A percentile compares a stretch with the other conserved stretches of the same genome.
phyloP scores from a whole-genome alignment of 1,284 basidiomycete species.

The Trichosporon sp. region DNA sequence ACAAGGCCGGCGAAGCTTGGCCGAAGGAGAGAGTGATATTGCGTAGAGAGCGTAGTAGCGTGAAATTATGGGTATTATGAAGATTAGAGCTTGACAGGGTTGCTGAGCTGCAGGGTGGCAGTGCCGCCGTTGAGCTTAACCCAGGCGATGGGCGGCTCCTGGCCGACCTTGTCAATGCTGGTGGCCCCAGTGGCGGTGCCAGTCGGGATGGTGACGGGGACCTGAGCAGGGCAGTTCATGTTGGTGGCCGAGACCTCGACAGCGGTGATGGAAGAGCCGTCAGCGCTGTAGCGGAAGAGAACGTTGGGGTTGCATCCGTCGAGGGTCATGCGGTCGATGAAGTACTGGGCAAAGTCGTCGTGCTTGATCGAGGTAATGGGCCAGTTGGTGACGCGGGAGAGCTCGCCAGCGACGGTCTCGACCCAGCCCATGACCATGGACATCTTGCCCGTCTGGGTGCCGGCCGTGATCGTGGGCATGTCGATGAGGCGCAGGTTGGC shows the following conservation, averaged over 20 bases:
- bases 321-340: constrained; percentile 8
- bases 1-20: too few relatives aligned
- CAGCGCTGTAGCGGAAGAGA: background rate
- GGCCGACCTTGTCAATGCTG: constrained; percentile 5
- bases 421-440: constrained; percentile 14
- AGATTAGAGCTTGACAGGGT: background rate
- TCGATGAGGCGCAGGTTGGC: constrained; percentile 12
- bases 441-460: constrained; percentile 8
- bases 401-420: constrained; percentile 5
- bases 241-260: constrained; percentile 7
- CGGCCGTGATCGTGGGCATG: constrained; percentile 7
- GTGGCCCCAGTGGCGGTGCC: background rate
- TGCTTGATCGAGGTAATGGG: constrained; percentile 4
- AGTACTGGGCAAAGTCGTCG: constrained; percentile 11
- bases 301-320: constrained; percentile 3
- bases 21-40: too few relatives aligned
- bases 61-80: too few relatives aligned
- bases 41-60: too few relatives aligned
- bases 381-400: constrained; percentile 12
- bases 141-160: constrained; percentile 12
- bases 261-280: background rate
- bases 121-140: constrained; percentile 5
- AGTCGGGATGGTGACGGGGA: constrained; percentile 8
- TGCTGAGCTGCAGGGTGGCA: background rate
- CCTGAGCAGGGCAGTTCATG: background rate